These are phyloP conservation scores for Yarrowia yakushimensis DNA, from an alignment of 805 yeast genomes.

Conservation along the genomic window DNA sequence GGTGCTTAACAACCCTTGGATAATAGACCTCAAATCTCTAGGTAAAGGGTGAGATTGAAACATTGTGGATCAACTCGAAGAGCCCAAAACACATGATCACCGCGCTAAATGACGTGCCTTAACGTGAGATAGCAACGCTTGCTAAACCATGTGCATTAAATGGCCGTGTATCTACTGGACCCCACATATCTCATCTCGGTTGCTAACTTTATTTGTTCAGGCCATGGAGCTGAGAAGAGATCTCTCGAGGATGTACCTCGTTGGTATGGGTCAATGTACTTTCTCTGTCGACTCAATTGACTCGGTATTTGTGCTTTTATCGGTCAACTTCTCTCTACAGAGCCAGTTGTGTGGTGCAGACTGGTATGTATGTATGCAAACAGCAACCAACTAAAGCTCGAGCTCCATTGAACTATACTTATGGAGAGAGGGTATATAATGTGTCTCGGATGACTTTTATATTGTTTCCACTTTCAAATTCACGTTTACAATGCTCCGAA, in stretches of 20 bases:
- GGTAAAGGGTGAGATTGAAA: background rate
- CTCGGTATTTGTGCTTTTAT: background rate
- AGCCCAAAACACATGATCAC: background rate
- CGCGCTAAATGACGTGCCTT: background rate
- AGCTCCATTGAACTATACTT: background rate
- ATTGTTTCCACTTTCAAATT: too few species aligned
- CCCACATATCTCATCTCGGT: slow-evolving; percentile 21
- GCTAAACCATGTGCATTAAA: background rate
- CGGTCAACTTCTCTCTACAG: background rate
- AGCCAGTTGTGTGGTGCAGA: background rate
- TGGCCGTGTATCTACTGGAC: background rate
- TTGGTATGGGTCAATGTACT: background rate
- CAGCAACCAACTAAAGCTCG: background rate
- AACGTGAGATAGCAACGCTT: slow-evolving; percentile 1
- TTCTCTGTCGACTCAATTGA: background rate
- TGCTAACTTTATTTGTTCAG: slow-evolving; percentile 13
- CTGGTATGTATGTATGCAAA: background rate
- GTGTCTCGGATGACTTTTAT: background rate
- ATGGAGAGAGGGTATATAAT: background rate
- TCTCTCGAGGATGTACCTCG: background rate
- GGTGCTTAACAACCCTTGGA: background rate
- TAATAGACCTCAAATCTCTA: background rate
- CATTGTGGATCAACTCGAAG: background rate
- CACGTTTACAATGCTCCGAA: slow-evolving; percentile 14
- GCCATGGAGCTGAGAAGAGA: background rate